Evolutionary conservation across 1,284 basidiomycete genomes (phyloP).

Genomic region (Ganoderma multipileum): DNA sequence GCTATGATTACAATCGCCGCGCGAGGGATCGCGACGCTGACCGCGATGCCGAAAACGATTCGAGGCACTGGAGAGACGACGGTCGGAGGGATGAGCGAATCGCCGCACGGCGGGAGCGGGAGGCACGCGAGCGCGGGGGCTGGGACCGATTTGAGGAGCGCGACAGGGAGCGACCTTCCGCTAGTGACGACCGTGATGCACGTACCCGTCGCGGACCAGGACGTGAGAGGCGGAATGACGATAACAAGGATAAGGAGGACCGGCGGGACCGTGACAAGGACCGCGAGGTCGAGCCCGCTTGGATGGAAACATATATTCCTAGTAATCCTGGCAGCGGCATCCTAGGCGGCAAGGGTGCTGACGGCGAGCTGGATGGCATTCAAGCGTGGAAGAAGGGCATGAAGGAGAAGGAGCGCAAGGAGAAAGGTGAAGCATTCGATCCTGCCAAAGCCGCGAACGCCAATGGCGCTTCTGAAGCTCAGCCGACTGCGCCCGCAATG

Average conservation of each 20-base stretch:
- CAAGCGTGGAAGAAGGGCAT: slow-evolving; percentile 91
- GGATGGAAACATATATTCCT: slow-evolving; percentile 90
- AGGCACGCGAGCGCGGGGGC: slow-evolving; percentile 47
- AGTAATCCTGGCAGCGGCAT: slow-evolving; percentile 62
- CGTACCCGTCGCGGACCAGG: slow-evolving; percentile 63
- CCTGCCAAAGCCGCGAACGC: slow-evolving; percentile 40
- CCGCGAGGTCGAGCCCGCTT: slow-evolving; percentile 86
- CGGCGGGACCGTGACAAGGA: slow-evolving; percentile 57
- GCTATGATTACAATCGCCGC: slow-evolving; percentile 45
- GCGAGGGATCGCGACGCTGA: slow-evolving; percentile 42
- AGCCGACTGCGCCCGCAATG: slow-evolving; percentile 6
- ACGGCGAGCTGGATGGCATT: slow-evolving; percentile 83
- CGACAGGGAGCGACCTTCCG: slow-evolving; percentile 69
- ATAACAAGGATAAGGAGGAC: slow-evolving; percentile 61
- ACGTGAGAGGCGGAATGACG: slow-evolving; percentile 69
- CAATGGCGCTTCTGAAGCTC: slow-evolving; percentile 9
- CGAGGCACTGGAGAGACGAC: slow-evolving; percentile 78
- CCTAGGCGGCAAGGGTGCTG: slow-evolving; percentile 61
- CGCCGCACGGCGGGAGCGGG: slow-evolving; percentile 60
- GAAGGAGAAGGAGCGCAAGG: slow-evolving; percentile 79
- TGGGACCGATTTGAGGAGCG: slow-evolving; percentile 44
- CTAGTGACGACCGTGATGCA: slow-evolving; percentile 68
- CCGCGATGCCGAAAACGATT: slow-evolving; percentile 63
- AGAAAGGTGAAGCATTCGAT: slow-evolving; percentile 45
- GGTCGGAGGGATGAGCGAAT: slow-evolving; percentile 79